Evolutionary conservation across 495 filamentous ascomycete genomes (phyloP).

Genomic region (Xylaria palmicola): DNA sequence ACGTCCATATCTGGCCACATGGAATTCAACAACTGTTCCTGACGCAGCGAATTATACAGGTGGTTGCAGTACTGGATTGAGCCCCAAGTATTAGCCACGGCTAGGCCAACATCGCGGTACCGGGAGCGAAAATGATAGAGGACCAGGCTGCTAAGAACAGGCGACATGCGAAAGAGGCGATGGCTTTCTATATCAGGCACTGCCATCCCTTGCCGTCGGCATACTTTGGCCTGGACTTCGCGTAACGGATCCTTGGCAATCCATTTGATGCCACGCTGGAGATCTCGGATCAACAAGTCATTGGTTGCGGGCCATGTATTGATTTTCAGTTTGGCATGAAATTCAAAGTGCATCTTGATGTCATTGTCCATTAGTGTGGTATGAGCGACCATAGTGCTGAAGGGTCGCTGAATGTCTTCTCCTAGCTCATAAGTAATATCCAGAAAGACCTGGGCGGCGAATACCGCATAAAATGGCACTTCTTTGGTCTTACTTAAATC

Average conservation of each 20-base stretch:
- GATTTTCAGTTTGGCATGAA: conserved; percentile 34
- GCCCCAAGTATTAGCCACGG: conserved; percentile 35
- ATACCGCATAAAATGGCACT: conserved; percentile 33
- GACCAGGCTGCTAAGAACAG: conserved; percentile 33
- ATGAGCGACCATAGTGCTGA: conserved; percentile 18
- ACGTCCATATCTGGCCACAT: conserved; percentile 41
- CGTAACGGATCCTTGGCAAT: conserved; percentile 21
- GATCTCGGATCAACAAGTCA: conserved; percentile 21
- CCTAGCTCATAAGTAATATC: conserved; percentile 38
- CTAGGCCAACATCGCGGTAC: conserved; percentile 27
- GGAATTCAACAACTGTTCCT: conserved; percentile 24
- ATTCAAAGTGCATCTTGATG: conserved; percentile 32
- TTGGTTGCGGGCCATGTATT: conserved; percentile 33
- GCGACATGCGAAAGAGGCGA: conserved; percentile 31
- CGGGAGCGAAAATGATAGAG: conserved; percentile 28
- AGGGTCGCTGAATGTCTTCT: conserved; percentile 10
- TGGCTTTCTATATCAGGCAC: conserved; percentile 18
- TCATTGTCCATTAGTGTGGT: conserved; percentile 21
- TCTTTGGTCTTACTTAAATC: conserved; percentile 22
- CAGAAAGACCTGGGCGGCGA: conserved; percentile 41
- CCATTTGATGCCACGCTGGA: conserved; percentile 21
- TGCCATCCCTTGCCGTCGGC: not conserved
- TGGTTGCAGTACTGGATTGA: conserved; percentile 36
- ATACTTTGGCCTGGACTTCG: not conserved
- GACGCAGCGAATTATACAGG: conserved; percentile 37